A percentile compares a stretch with the other conserved stretches of the same genome.
phyloP scores from a whole-genome alignment of 1,284 basidiomycete genomes.

The Pseudozyma flocculosa region DNA sequence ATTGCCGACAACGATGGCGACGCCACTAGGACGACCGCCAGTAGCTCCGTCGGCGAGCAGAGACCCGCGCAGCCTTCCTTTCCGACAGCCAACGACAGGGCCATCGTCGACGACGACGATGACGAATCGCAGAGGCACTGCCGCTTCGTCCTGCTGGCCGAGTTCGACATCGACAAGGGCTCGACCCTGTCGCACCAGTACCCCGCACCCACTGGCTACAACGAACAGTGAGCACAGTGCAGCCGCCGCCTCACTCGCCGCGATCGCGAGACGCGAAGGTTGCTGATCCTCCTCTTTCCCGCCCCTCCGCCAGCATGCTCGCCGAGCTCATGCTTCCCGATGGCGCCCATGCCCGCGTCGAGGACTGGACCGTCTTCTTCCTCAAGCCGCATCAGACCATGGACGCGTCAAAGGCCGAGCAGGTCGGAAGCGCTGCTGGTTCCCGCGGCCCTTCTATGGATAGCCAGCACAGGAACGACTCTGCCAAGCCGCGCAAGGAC shows the following conservation, averaged over 20 bases:
- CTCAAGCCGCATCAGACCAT: slow-evolving; percentile 59
- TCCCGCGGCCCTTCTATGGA: too few species aligned
- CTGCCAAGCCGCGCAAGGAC: background rate
- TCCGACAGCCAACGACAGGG: too few species aligned
- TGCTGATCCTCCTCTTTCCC: background rate
- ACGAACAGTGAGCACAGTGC: slow-evolving; percentile 30
- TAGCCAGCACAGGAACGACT: background rate
- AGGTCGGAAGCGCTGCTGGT: too few species aligned
- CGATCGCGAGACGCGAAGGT: too few species aligned
- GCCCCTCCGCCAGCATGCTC: slow-evolving; percentile 69
- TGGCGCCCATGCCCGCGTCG: slow-evolving; percentile 86
- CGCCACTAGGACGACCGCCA: too few species aligned
- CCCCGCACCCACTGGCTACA: slow-evolving; percentile 42
- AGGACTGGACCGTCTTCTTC: slow-evolving; percentile 99
- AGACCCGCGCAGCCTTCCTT: too few species aligned
- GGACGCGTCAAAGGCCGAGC: background rate
- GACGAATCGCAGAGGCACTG: slow-evolving; percentile 32
- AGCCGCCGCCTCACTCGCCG: too few species aligned
- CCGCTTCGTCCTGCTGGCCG: slow-evolving; percentile 49
- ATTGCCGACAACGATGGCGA: too few species aligned
- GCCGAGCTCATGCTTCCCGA: slow-evolving; percentile 98
- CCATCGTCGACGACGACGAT: too few species aligned
- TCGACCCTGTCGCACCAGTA: slow-evolving; percentile 47
- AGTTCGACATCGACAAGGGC: slow-evolving; percentile 53
- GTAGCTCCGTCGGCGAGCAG: too few species aligned